Evolutionary conservation across 345 rosid genomes (phyloP).

Genomic region (Crucihimalaya himalaica): DNA sequence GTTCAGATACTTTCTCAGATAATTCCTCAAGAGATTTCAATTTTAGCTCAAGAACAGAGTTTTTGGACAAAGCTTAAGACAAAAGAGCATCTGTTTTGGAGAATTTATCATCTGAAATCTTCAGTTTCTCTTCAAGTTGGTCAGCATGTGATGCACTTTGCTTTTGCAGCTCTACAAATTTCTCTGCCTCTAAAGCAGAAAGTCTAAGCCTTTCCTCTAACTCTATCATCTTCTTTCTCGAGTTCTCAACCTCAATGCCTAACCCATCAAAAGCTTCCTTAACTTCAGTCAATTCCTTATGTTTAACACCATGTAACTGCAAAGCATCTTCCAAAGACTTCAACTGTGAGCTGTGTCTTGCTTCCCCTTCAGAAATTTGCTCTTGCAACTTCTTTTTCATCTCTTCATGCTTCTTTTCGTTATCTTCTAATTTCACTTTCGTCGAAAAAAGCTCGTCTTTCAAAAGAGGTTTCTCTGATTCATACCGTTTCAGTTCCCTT

Average conservation of each 20-base stretch:
- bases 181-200: not conserved
- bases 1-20: constrained; percentile 52
- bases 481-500: constrained; percentile 60
- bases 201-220: not conserved
- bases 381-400: constrained; percentile 57
- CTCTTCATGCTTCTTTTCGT: constrained; percentile 50
- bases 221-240: not conserved
- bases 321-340: constrained; percentile 52
- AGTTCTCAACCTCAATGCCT: not conserved
- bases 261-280: constrained; percentile 49
- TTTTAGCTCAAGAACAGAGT: constrained; percentile 68
- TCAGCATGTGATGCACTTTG: constrained; percentile 17
- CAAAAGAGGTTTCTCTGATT: constrained; percentile 54
- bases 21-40: constrained; percentile 35
- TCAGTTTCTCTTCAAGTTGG: constrained; percentile 59
- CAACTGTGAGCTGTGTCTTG: constrained; percentile 52
- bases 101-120: constrained; percentile 54
- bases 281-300: constrained; percentile 59
- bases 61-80: constrained; percentile 56
- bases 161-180: not conserved
- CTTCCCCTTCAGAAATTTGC: constrained; percentile 56
- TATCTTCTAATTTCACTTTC: constrained; percentile 55
- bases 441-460: too few species aligned
- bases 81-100: constrained; percentile 61
- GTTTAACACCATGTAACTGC: constrained; percentile 60